Base-by-base conservation (phyloP, 2,329 filamentous ascomycete genomes). In the Paraphaeosphaeria minitans region DNA sequence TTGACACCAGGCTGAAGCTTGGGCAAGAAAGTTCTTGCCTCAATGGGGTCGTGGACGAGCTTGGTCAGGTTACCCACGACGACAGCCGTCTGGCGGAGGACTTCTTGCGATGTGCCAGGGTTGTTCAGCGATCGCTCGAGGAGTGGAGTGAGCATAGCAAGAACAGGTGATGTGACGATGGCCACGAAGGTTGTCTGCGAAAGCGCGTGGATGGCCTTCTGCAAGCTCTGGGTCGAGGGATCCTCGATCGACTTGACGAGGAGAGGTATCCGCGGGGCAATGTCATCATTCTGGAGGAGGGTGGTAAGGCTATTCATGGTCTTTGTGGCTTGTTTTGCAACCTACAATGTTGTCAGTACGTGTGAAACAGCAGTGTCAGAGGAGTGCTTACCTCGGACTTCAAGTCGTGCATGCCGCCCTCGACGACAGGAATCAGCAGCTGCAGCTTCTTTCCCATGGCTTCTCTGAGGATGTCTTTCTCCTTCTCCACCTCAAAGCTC, bases 141-240 rank as follows among this genome's bases (percentile, higher is more conserved):
- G 67, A 98, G 89, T 47, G 95, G 95, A 1, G 95, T 99, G 56
- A 99, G 85, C 56, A 99, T 87, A 19, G 95, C 95, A 58, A 99
- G 87, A 5, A 98, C 94, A 10, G 95, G 95, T 9, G 94, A 97
- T 13, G 93, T 97, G 68, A 99, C 95, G 64, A 96, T 85, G 56
- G 95, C 93, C 54, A 99, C 95, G 68, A 99, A 99, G n/a, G 95
- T 99, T 12, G 95, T 99, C 81, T 96, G 92, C 4, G 93, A 97
- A 47, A 99, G 84, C 47, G 93, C 95, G 74, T 97, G 95, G 65
- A 99, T 98, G 33, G 95, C 93, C 82, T 97, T 97, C 76, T 97
- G 92, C 56, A 96, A 85, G 29, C 90, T 92, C 77, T 96, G 88
- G 14, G 91, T 84, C 12, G 92, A 97, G 6, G 95, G 95, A 70